phyloP scores from a whole-genome alignment of 371 early-diverging fungal genomes.

The Mucor lusitanicus region DNA sequence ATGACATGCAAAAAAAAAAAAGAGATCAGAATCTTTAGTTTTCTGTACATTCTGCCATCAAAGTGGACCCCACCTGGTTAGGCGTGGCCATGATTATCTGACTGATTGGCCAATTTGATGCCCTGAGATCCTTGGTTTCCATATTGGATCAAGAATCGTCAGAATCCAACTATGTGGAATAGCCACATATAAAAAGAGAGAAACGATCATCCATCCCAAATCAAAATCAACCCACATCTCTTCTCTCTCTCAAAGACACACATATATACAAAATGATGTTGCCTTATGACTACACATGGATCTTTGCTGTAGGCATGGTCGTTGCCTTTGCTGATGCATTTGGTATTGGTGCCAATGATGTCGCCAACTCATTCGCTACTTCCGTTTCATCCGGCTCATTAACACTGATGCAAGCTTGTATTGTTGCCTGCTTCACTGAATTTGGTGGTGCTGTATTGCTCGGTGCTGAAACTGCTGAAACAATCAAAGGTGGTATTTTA shows the following conservation, averaged over 20 bases:
- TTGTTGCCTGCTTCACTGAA: constrained; percentile 85
- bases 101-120: constrained; percentile 12
- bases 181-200: not conserved
- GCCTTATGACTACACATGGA: constrained; percentile 69
- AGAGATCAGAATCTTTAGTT: constrained; percentile 18
- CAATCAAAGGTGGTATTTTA: constrained; percentile 78
- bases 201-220: no score
- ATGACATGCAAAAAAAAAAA: not conserved
- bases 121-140: not conserved
- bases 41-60: constrained; percentile 15
- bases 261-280: constrained; percentile 2
- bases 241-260: no score
- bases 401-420: constrained; percentile 70
- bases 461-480: constrained; percentile 75
- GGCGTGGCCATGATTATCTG: constrained; percentile 11
- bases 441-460: constrained; percentile 82
- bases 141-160: constrained; percentile 5
- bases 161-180: not conserved
- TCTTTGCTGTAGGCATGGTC: constrained; percentile 73
- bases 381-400: constrained; percentile 84
- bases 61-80: not conserved
- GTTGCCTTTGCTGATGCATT: constrained; percentile 66
- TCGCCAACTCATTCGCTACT: constrained; percentile 87
- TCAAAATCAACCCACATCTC: not conserved
- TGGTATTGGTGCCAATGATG: constrained; percentile 89